These are phyloP conservation scores for Aspergillus texensis DNA, from an alignment of 2,329 filamentous ascomycete genomes.

Conservation along the genomic window DNA sequence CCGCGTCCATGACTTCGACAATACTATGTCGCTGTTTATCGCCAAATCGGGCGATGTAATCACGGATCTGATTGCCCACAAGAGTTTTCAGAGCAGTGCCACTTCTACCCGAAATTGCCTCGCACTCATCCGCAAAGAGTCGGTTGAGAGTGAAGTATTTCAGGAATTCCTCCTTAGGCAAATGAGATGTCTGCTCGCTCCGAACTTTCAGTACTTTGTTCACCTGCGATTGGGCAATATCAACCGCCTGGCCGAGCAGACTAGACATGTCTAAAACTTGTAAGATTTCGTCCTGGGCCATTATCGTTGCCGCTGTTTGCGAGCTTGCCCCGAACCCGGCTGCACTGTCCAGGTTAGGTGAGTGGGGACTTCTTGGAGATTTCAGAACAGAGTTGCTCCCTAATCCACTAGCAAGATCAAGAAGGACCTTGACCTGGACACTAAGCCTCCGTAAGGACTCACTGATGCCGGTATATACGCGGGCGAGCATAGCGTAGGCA, in stretches of 20 bases:
- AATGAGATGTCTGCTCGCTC: slow-evolving; percentile 59
- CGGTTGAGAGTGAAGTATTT: slow-evolving; percentile 65
- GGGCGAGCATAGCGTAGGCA: slow-evolving; percentile 78
- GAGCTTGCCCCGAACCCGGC: slow-evolving; percentile 28
- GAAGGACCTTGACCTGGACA: slow-evolving; percentile 89
- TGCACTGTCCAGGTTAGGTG: slow-evolving; percentile 47
- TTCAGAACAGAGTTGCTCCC: slow-evolving; percentile 44
- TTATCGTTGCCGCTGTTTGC: slow-evolving; percentile 30
- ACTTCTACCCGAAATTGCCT: slow-evolving; percentile 65
- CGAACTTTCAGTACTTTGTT: slow-evolving; percentile 66
- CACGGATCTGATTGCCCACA: slow-evolving; percentile 64
- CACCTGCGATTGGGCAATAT: slow-evolving; percentile 66
- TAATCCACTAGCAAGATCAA: slow-evolving; percentile 79
- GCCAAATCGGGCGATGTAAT: slow-evolving; percentile 61
- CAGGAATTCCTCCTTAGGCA: slow-evolving; percentile 60
- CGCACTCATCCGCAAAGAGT: slow-evolving; percentile 68
- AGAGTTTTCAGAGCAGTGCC: slow-evolving; percentile 62
- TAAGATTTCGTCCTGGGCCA: slow-evolving; percentile 61
- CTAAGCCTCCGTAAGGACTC: slow-evolving; percentile 84
- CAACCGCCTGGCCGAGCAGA: slow-evolving; percentile 66
- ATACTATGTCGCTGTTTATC: slow-evolving; percentile 61
- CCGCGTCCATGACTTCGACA: slow-evolving; percentile 60
- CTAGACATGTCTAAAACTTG: slow-evolving; percentile 68
- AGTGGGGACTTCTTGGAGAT: slow-evolving; percentile 53
- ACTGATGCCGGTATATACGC: slow-evolving; percentile 83